Base-by-base conservation (phyloP, 2,329 filamentous ascomycete genomes). In the Chaetomium sp. region DNA sequence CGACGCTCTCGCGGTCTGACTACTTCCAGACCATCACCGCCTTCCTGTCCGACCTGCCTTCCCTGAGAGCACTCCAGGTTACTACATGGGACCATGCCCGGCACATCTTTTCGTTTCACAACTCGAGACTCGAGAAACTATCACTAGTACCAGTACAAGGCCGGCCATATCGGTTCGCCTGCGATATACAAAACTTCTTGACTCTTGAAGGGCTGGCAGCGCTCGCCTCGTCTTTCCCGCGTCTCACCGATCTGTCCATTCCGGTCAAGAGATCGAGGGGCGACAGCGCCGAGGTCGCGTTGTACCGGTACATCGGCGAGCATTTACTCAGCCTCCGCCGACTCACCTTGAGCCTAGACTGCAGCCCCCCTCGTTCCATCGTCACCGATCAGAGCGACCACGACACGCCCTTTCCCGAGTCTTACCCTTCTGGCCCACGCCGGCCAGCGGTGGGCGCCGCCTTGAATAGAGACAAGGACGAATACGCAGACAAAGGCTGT, bases 101-200 rank as follows among this genome's bases (percentile, higher is more conserved):
- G 13, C 29, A 35, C 4, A 35, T n/a, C 2, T 55, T 55, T 23
- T 55, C 29, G 10, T 55, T 55, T 21, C 29, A 55, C 19, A 35
- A 10, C 31, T 19, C 51, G 51, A 55, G n/a, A 9, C 31, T 55
- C n/a, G 51, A 55, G 51, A 33, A n/a, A 55, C 29, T 55, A 19
- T 19, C 51, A 29, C n/a, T 55, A 19, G n/a, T 35, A 23, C 51
- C 51, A 13, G 29, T 35, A 13, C 19, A 55, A 21, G 4, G 8
- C 47, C 3, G 21, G 23, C 8, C 5, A 27, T 7, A n/a, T 23
- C 27, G 13, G 19, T 8, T 29, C 51, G 16, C 13, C 49, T 31
- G 23, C 25, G 12, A 53, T 12, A 19, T 35, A 8, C 51, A 35
- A 13, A 8, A n/a, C 16, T 23, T n/a, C 51, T n/a, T 55, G 51